Base-by-base conservation (phyloP, 331 rosid species). In the Cydonia oblonga region DNA sequence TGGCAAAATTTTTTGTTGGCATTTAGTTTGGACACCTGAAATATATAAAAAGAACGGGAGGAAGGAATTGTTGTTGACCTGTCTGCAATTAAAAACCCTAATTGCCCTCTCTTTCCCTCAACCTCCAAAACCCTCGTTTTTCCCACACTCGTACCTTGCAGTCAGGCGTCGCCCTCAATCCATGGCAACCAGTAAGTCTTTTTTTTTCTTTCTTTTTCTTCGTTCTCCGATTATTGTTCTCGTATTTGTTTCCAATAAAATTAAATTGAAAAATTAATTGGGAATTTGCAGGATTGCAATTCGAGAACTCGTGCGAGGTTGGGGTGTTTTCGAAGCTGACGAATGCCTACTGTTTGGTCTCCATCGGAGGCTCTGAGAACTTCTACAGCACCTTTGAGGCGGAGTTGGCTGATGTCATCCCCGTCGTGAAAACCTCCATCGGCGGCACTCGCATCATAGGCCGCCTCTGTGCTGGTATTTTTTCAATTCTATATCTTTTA, bases 261-360 rank as follows among this genome's bases (percentile, higher is more conserved):
- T 23, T 13, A 14, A 52, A 26, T 42, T 20, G 68, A 7, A 26
- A 72, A 60, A 9, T 20, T 19, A 12, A 18, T 60, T 42, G 42
- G 76, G 68, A 24, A 10, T 60, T 12, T 69, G 67, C 12, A 95
- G 97, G 99, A 72, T 81, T 95, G 68, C 90, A 85, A 87, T 95
- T 95, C 76, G 99, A 95, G 82, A 95, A 95, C 77, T 80, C 83
- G 13, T 95, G 96, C 74, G 97, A 95, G 22, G 53, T 95, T 67
- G 99, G 99, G 38, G 99, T 88, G 19, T 95, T 95, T 74, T 91
- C 96, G 22, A 95, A 95, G 86, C 96, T 95, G 62, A 91, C 96
- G n/a, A 95, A 95, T 75, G 93, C 92, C 4, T 95, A 88, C 82
- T 95, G 99, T 69, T 82, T 95, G 93, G 99, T 95, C 74, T 91